Evolutionary conservation across 2,329 filamentous ascomycete species (phyloP), one percentile per base, ranked within the genome.

Genomic region (Cadophora malorum): DNA sequence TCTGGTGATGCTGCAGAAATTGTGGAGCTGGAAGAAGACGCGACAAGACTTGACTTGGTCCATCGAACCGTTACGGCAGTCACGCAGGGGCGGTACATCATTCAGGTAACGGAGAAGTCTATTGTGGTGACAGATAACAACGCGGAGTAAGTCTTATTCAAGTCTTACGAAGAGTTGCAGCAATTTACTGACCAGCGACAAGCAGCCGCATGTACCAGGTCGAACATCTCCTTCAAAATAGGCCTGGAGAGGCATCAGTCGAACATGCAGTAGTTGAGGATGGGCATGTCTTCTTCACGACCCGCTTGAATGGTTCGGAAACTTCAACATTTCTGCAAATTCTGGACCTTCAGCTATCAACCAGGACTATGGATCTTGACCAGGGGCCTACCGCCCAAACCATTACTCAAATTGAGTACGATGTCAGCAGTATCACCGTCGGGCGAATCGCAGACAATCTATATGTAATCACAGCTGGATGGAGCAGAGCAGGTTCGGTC

Each of bases 91-190:
- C 78, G 79, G 1, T 76, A 75, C 1, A 79, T 85, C 5, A 76
- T 88, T 2, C 88, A 90, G 72, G 79, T 89, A 4, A 89, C 88
- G 0, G 83, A 86, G 64, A 77, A 75, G 35, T 75, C 76, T 4
- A 75, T 78, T 45, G 69, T 74, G 7, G 59, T 74, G 16, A 69
- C 72, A n/a, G 49, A 67, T 56, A 65, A 66, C 6, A 21, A 41
- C 7, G 52, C 55, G 14, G 9, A 65, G 76, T 76, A 72, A 67
- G 74, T 72, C 3, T 38, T 38, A 4, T 38, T 7, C 19, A 63
- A 45, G 16, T 16, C 12, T n/a, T 31, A 25, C 21, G 28, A 50
- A n/a, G 28, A 16, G 10, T 49, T 56, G 10, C 45, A 23, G 16
- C 12, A 16, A 67, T 38, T 16, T 16, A 21, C 21, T 64, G n/a